These are phyloP conservation scores for Sabuloglossum arenarium DNA, from an alignment of 495 filamentous ascomycete species.

Conservation along the genomic window DNA sequence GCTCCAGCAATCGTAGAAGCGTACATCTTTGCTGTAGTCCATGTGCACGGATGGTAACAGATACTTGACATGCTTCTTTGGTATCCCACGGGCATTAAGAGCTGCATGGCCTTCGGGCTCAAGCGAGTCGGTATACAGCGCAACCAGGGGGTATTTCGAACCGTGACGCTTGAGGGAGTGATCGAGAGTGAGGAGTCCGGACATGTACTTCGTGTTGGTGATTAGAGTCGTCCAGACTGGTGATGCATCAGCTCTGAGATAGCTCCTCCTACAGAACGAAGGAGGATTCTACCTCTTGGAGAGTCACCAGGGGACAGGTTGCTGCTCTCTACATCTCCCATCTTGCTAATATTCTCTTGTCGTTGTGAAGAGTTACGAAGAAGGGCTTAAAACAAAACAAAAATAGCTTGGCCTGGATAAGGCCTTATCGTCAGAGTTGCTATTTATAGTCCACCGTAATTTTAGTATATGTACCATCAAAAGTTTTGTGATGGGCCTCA, in stretches of 20 bases:
- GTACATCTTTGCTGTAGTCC: constrained; percentile 39
- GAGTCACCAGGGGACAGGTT: neutral
- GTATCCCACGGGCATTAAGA: constrained; percentile 40
- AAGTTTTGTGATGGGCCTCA: too few relatives aligned
- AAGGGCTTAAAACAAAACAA: neutral
- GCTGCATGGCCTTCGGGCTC: constrained; percentile 37
- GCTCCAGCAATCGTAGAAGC: constrained; percentile 71
- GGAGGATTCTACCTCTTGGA: neutral
- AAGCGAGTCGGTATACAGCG: constrained; percentile 53
- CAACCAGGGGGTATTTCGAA: constrained; percentile 51
- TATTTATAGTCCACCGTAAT: too few relatives aligned
- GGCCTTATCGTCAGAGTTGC: too few relatives aligned
- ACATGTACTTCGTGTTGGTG: constrained; percentile 53
- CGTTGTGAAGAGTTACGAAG: neutral
- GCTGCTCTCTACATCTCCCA: neutral
- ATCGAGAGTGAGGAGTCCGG: constrained; percentile 51
- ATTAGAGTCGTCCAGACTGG: constrained; percentile 62
- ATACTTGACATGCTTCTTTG: constrained; percentile 36
- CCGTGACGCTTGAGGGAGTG: constrained; percentile 36
- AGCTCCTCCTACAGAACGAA: neutral
- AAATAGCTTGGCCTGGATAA: neutral
- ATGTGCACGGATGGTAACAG: constrained; percentile 36
- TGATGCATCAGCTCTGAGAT: neutral
- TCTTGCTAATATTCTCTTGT: neutral
- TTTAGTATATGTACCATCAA: too few relatives aligned